These are phyloP conservation scores for Diaporthe sp. DNA, from an alignment of 2,329 filamentous ascomycete species.

Conservation along the genomic window DNA sequence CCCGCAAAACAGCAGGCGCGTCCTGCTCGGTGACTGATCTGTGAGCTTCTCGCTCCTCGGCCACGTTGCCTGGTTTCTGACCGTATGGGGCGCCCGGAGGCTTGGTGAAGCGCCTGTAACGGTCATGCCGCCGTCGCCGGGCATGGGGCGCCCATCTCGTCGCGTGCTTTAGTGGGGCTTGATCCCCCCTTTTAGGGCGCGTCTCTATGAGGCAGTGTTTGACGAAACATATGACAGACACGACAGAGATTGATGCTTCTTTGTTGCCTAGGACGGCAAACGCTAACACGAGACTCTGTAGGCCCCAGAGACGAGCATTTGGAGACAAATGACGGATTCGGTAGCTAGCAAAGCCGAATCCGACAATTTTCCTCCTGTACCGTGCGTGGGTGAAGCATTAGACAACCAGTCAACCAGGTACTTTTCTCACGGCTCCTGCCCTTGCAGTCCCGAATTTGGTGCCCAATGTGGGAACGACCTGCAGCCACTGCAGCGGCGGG, in stretches of 20 bases:
- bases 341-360: background rate
- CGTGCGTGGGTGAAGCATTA: background rate
- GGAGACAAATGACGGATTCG: background rate
- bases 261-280: background rate
- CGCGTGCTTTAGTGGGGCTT: constrained; percentile 14
- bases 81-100: constrained; percentile 7
- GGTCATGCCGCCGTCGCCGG: constrained; percentile 23
- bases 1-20: constrained; percentile 13
- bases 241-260: background rate
- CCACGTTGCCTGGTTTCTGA: constrained; percentile 17
- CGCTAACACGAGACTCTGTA: background rate
- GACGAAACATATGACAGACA: constrained; percentile 15
- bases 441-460: constrained; percentile 14
- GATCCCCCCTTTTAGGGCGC: constrained; percentile 18
- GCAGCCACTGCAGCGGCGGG: constrained; percentile 13
- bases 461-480: constrained; percentile 18
- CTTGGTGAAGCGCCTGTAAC: constrained; percentile 22
- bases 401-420: background rate
- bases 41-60: constrained; percentile 9
- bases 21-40: constrained; percentile 5
- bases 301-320: background rate
- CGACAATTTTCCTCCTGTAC: background rate
- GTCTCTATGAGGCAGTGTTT: constrained; percentile 16
- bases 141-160: constrained; percentile 21
- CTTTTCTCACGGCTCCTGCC: background rate